Base-by-base conservation (phyloP, 345 rosid species). In the Syzygium grande region DNA sequence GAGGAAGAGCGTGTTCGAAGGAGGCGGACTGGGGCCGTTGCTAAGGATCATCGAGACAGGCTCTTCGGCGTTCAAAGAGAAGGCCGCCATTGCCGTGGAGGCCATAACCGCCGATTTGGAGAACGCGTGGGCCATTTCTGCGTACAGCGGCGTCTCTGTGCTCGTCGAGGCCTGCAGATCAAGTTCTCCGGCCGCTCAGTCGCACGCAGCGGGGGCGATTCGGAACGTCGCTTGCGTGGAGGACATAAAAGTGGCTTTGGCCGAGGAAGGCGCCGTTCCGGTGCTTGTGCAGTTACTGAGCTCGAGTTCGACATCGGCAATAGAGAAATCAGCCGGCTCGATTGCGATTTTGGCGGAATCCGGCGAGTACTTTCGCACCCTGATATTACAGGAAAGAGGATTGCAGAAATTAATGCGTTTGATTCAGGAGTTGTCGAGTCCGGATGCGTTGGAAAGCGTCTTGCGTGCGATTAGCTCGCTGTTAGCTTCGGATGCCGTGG, bases 1-100 rank as follows among this genome's bases (percentile, higher is more conserved):
- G 21, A 92, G 96, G 54, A 95, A 90, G 85, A 90, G 90, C 25
- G 94, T 96, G 49, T 95, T 94, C 54, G 97, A 95, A 84, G 93
- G 92, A 83, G 98, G 98, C 0, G 98, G 96, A 51, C 90, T 96
- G 86, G 98, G 98, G 86, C 98, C 97, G 25, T 79, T 96, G 30
- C 86, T 96, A 87, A 89, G 96, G 51, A 55, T 95, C 54, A 91
- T 96, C 27, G 98, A 96, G 87, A 86, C 95, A 2, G 94, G 97
- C 54, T 94, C 96, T 13, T 89, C 93, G 89, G 88, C 93, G 11
- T 43, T 95, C 14, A 95, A 92, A 79, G 95, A 95, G 80, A 93
- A 93, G 68, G 97, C 98, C 5, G 94, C 97, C 4, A 87, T 92
- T 17, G 97, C 96, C 11, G 91, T 96, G 38, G 97, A 96, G 87